Conservation (phyloP, 352 stramenopile genomes). For the Phytophthora litchii region DNA sequence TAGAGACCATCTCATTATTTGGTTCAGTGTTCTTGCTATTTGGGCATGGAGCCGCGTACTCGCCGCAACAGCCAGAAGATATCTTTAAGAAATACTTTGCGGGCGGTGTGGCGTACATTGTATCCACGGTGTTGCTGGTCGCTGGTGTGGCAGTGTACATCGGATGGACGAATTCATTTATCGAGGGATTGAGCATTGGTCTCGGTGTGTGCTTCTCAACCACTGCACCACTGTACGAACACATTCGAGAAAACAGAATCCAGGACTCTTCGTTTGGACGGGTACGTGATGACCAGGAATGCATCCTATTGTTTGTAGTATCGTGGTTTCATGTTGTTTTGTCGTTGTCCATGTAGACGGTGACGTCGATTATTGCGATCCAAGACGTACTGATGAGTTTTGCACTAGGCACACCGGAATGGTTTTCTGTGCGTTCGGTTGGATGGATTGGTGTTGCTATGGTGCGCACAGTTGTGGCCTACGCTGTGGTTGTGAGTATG, state of each 20-base stretch:
- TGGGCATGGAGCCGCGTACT: conserved; percentile 82
- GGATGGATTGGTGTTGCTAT: conserved; percentile 77
- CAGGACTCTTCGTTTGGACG: conserved; percentile 81
- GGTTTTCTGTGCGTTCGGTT: conserved; percentile 78
- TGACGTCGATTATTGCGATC: conserved; percentile 86
- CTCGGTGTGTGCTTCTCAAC: conserved; percentile 85
- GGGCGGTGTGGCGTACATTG: conserved; percentile 76
- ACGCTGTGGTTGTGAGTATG: conserved; percentile 71
- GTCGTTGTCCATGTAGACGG: conserved; percentile 47
- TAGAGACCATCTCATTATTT: conserved; percentile 94
- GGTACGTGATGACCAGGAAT: conserved; percentile 37
- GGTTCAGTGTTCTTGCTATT: conserved; percentile 94
- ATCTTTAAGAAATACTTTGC: conserved; percentile 78
- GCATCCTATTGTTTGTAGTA: background rate
- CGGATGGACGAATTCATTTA: conserved; percentile 76
- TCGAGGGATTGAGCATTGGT: conserved; percentile 79
- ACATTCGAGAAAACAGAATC: conserved; percentile 81
- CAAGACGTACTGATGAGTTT: conserved; percentile 90
- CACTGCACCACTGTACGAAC: conserved; percentile 81
- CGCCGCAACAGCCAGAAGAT: conserved; percentile 65
- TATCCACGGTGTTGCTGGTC: conserved; percentile 71
- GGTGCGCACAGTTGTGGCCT: conserved; percentile 71
- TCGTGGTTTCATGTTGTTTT: conserved; percentile 2
- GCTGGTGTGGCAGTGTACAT: conserved; percentile 74
- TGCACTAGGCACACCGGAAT: conserved; percentile 81